Evolutionary conservation across 2,329 filamentous ascomycete genomes (phyloP).

Genomic region (Dryadomyces quercus-mongolicae): DNA sequence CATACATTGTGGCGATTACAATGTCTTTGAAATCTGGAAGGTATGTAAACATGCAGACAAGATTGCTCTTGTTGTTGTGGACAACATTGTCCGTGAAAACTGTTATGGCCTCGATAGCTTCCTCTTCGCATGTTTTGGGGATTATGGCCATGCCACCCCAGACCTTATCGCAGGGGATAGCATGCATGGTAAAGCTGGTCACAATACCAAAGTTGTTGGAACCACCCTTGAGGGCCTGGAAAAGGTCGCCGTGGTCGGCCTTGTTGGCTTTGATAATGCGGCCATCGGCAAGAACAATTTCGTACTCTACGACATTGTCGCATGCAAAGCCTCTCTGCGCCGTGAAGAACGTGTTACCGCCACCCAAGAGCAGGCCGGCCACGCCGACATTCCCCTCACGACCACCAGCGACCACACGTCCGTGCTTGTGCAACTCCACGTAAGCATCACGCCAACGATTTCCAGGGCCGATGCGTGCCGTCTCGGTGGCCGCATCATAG

Average conservation of each 20-base stretch:
- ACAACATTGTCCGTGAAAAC: conserved; percentile 10
- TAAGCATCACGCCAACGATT: conserved; percentile 26
- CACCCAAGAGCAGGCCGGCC: conserved; percentile 22
- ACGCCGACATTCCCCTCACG: conserved; percentile 21
- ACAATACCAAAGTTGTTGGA: conserved; percentile 26
- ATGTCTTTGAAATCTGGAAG: not conserved
- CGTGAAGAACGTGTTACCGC: conserved; percentile 21
- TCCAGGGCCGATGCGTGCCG: conserved; percentile 23
- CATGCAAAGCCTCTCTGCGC: conserved; percentile 21
- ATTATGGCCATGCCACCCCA: conserved; percentile 6
- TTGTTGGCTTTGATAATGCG: conserved; percentile 23
- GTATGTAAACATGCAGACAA: conserved; percentile 7
- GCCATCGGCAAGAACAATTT: conserved; percentile 27
- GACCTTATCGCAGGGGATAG: not conserved
- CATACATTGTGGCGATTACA: not conserved
- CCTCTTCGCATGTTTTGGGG: not conserved
- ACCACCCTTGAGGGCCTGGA: conserved; percentile 28
- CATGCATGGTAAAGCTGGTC: conserved; percentile 11
- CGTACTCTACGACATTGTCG: conserved; percentile 23
- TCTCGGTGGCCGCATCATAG: conserved; percentile 17
- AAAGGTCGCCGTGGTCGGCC: conserved; percentile 24
- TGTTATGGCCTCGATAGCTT: conserved; percentile 9
- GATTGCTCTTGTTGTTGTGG: conserved; percentile 11
- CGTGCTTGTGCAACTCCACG: conserved; percentile 18
- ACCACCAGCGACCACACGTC: conserved; percentile 21